Evolutionary conservation across 169 alveolate genomes (phyloP).

Genomic region (Amoebophrya sp.): DNA sequence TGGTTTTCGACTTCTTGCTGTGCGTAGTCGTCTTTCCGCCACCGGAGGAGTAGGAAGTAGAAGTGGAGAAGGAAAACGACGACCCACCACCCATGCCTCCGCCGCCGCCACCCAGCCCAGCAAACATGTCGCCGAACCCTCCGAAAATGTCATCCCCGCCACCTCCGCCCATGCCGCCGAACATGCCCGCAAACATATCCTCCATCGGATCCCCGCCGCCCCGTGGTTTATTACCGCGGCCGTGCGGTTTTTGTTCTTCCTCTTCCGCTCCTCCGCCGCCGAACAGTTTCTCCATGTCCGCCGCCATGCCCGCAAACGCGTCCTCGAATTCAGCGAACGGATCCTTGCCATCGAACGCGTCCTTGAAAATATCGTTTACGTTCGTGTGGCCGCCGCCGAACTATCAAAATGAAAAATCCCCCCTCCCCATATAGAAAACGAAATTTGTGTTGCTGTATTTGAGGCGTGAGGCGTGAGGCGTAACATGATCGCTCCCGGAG

Average conservation of each 20-base stretch:
- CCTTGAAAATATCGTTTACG: not conserved
- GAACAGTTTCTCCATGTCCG: not conserved
- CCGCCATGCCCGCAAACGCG: not conserved
- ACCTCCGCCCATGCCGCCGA: not conserved
- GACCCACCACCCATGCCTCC: not conserved
- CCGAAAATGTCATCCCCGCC: not conserved
- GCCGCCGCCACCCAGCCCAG: not conserved
- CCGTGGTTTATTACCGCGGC: not conserved
- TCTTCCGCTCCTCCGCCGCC: not conserved
- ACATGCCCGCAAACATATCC: not conserved
- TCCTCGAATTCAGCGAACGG: not conserved
- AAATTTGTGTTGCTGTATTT: too few relatives aligned
- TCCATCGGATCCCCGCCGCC: not conserved
- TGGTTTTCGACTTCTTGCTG: not conserved
- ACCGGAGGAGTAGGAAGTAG: not conserved
- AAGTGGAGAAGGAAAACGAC: too few relatives aligned
- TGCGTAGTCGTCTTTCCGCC: not conserved
- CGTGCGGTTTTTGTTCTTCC: not conserved
- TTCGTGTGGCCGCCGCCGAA: too few relatives aligned
- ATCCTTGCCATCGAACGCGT: slow-evolving; percentile 7
- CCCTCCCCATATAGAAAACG: too few relatives aligned
- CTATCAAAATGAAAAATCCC: too few relatives aligned
- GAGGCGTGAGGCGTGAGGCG: too few relatives aligned
- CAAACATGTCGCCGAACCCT: not conserved
- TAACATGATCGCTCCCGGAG: too few relatives aligned